These are phyloP conservation scores for Cymodocea nodosa DNA, from an alignment of 116 monocot species.

Conservation along the genomic window DNA sequence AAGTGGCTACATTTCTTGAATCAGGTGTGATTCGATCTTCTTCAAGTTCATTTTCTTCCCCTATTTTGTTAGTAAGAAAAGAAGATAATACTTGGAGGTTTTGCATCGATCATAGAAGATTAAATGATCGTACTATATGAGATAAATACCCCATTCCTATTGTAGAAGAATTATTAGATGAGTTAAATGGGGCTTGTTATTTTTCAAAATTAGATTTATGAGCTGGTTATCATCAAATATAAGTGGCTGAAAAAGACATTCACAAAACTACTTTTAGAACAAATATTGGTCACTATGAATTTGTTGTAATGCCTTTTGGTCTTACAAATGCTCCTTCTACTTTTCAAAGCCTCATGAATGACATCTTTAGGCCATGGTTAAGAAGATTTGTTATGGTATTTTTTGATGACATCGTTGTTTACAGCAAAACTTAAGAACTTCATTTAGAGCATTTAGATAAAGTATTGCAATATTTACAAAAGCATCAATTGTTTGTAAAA, in stretches of 20 bases:
- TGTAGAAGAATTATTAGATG: background rate
- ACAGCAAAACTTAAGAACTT: background rate
- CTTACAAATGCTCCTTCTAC: constrained; percentile 6
- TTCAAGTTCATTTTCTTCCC: background rate
- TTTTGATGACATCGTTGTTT: background rate
- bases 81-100: background rate
- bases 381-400: background rate
- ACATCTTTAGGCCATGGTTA: background rate
- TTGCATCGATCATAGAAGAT: background rate
- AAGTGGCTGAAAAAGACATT: background rate
- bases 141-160: background rate
- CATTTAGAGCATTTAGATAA: background rate
- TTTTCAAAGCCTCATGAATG: background rate
- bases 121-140: background rate
- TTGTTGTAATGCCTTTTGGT: background rate
- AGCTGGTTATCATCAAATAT: background rate
- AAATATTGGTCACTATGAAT: background rate
- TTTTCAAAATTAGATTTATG: too few relatives aligned
- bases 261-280: constrained; percentile 1
- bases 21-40: background rate
- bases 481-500: background rate
- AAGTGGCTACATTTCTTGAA: background rate
- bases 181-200: background rate
- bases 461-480: background rate
- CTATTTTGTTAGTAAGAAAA: background rate